Base-by-base conservation (phyloP, 306 rosid genomes). In the Dalbergia oliveri region DNA sequence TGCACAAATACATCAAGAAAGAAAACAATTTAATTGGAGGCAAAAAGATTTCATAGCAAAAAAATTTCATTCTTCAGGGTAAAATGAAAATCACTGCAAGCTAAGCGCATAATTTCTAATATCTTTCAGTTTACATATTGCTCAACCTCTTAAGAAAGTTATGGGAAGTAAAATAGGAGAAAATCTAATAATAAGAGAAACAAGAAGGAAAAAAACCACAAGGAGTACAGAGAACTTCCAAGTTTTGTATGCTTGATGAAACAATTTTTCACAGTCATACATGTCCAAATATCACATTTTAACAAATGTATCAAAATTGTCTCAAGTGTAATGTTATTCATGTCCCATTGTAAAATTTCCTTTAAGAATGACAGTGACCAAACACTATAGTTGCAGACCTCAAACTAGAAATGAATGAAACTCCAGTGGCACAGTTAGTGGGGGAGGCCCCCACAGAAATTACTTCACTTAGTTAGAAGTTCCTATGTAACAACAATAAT, bases 381-480 rank as follows among this genome's bases (percentile, higher is more conserved):
- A 68, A 69, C 44, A 51, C 66, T 34, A 12, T 63, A 6, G 10
- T 34, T 53, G 59, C 45, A 60, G 56, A 69, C 71, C 13, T 49
- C 14, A 23, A 66, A 41, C 34, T 15, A 9, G 34, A 51, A 23
- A 72, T 76, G 15, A 35, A 76, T 64, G 33, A 18, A 69, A 26
- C 35, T 23, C 75, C 13, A 26, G 31, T 26, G 31, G 31, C 31
- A 26, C 31, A 26, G 31, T 26, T 26, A 26, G 31, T 26, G 31
- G 31, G 31, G 31, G 31, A 26, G 31, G 31, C 31, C 31, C 31
- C 31, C 31, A 26, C 3, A 66, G 57, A 67, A 77, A 70, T 13
- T 51, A 66, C 39, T 76, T 76, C 33, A 66, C 13, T 70, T 49
- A 51, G 53, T 70, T 49, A 51, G 53, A 65, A 65, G 33, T 79